phyloP scores from a whole-genome alignment of 495 filamentous ascomycete genomes.

The Penicillium riverlandense region DNA sequence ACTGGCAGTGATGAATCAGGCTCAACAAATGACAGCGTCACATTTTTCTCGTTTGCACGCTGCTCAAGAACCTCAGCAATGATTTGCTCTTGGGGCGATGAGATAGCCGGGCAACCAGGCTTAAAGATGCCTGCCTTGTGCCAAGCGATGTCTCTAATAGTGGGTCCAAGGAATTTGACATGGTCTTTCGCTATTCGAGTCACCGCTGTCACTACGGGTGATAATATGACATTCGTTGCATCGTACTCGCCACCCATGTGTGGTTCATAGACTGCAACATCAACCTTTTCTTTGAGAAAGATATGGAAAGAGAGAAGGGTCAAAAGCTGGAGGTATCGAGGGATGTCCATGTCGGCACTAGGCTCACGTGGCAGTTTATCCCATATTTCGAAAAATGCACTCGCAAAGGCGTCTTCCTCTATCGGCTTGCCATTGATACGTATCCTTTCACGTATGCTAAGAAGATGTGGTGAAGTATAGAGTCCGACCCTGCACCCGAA shows the following conservation, averaged over 20 bases:
- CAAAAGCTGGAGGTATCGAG: constrained; percentile 65
- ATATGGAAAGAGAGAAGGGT: constrained; percentile 53
- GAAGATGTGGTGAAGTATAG: neutral
- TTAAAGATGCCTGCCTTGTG: constrained; percentile 85
- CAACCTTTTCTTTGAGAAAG: constrained; percentile 61
- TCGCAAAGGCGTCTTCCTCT: neutral
- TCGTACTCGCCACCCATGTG: constrained; percentile 81
- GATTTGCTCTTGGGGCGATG: constrained; percentile 23
- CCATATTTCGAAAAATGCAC: neutral
- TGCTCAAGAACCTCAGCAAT: neutral
- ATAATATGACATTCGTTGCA: constrained; percentile 65
- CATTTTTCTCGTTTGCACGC: neutral
- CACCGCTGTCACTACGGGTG: constrained; percentile 59
- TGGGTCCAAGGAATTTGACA: constrained; percentile 59
- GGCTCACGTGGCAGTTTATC: neutral
- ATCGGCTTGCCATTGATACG: neutral
- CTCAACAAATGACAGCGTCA: neutral
- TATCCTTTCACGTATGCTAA: neutral
- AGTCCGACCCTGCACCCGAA: neutral
- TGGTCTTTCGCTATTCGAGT: constrained; percentile 77
- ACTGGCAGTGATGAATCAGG: neutral
- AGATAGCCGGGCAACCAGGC: constrained; percentile 52
- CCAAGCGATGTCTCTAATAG: constrained; percentile 78
- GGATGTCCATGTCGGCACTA: neutral
- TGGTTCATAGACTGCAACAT: constrained; percentile 69